These are phyloP conservation scores for Fusarium chaquense DNA, from an alignment of 2,329 filamentous ascomycete species.

Conservation along the genomic window DNA sequence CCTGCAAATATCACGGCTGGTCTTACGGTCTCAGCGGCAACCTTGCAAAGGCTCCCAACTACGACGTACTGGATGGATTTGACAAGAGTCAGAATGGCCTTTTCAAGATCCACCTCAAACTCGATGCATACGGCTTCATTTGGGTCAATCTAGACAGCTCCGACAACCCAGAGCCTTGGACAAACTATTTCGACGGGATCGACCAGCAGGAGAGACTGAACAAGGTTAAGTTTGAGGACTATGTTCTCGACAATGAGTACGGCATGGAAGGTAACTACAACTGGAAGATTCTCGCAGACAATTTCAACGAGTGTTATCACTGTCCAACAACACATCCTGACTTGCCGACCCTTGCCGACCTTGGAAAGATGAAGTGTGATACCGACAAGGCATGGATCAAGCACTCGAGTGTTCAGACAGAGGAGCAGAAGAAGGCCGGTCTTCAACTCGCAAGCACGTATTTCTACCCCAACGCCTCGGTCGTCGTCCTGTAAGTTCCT, in stretches of 20 bases:
- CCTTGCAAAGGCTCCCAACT: slow-evolving; percentile 68
- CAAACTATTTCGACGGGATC: slow-evolving; percentile 61
- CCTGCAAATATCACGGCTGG: slow-evolving; percentile 73
- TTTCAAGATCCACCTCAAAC: slow-evolving; percentile 64
- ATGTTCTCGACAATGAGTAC: slow-evolving; percentile 67
- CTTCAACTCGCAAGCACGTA: slow-evolving; percentile 33
- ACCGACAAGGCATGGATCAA: slow-evolving; percentile 31
- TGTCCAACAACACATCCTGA: slow-evolving; percentile 37
- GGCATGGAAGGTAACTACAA: slow-evolving; percentile 67
- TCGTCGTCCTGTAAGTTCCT: slow-evolving; percentile 28
- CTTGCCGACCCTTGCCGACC: slow-evolving; percentile 33
- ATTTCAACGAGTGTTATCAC: slow-evolving; percentile 67
- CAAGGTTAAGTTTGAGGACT: slow-evolving; percentile 60
- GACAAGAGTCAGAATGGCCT: slow-evolving; percentile 67
- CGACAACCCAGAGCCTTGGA: slow-evolving; percentile 62
- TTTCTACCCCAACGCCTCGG: slow-evolving; percentile 35
- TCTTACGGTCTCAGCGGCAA: slow-evolving; percentile 69
- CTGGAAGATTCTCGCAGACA: slow-evolving; percentile 71
- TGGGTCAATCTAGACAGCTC: slow-evolving; percentile 68
- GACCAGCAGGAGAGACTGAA: slow-evolving; percentile 55
- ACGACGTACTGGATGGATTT: slow-evolving; percentile 65
- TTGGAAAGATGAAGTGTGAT: slow-evolving; percentile 30
- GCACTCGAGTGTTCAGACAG: slow-evolving; percentile 27
- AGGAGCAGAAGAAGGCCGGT: slow-evolving; percentile 32
- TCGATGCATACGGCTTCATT: slow-evolving; percentile 66